Base-by-base conservation (phyloP, 2,329 filamentous ascomycete species). In the Neofusicoccum laricinum region DNA sequence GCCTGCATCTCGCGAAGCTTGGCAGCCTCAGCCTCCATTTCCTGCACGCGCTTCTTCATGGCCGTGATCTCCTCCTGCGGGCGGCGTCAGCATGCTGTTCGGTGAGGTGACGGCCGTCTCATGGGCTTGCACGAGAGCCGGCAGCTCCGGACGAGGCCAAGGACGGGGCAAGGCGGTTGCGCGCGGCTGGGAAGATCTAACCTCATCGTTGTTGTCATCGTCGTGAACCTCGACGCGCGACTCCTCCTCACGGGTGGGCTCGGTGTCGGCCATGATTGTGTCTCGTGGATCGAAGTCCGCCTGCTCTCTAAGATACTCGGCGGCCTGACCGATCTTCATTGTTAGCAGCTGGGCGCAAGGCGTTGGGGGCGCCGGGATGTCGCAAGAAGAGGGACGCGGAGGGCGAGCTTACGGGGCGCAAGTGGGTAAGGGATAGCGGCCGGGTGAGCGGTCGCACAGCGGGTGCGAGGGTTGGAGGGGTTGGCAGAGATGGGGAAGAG, bases 11-110 rank as follows among this genome's bases (percentile, higher is more conserved):
- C 78, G 34, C 83, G 82, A 8, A 89, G 79, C 69, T 84, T 84
- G 5, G 79, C 76, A 1, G 81, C 84, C 70, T 89, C 86, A 21
- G 88, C 81, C 65, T 86, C 81, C 69, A 89, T 84, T 71, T 83
- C 81, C 71, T 82, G 78, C 21, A 84, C 81, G 70, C 81, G 80
- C 72, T 81, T 79, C 74, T 82, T 82, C 81, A 84, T 84, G 19
- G 80, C 80, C 25, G 76, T 75, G 66, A 83, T 82, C 63, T 78
- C 76, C 53, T 78, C 75, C 74, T 77, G 51, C 11, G 21, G 17
- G 25, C 17, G 15, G n/a, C 10, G 40, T 64, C 34, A 64, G 61
- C 50, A 41, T 38, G 21, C 21, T 14, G 21, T 55, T 32, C 40
- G 3, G 15, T 25, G 8, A 21, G 14, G n/a, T 8, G 19, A 12